phyloP scores from a whole-genome alignment of 345 rosid genomes.

The Aegle marmelos region DNA sequence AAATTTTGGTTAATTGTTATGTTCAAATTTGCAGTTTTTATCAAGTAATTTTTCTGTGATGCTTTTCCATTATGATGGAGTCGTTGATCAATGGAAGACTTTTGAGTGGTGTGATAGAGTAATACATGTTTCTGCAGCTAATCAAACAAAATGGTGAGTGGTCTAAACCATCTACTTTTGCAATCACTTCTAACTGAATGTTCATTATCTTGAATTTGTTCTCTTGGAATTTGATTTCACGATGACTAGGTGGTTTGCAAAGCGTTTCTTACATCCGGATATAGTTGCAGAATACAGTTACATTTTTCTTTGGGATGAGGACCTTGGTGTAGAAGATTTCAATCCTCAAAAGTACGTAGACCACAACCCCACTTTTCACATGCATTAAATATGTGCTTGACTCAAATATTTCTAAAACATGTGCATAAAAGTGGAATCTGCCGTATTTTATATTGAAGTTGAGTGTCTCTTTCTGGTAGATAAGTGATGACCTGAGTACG shows the following conservation, averaged over 20 bases:
- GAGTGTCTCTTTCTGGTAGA: neutral
- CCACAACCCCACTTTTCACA: neutral
- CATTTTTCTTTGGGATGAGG: constrained; percentile 77
- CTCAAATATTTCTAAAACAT: neutral
- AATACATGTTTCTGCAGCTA: constrained; percentile 70
- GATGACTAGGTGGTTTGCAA: constrained; percentile 74
- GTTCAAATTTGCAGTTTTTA: constrained; percentile 53
- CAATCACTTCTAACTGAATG: neutral
- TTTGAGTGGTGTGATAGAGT: constrained; percentile 57
- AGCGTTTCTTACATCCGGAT: constrained; percentile 74
- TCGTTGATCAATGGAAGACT: constrained; percentile 71
- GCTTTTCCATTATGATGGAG: constrained; percentile 94
- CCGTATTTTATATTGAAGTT: neutral
- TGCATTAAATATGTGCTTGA: neutral
- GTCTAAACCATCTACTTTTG: neutral
- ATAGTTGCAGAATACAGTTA: constrained; percentile 54
- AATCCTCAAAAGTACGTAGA: constrained; percentile 45
- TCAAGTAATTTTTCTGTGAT: constrained; percentile 56
- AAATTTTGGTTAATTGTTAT: neutral
- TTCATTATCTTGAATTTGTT: constrained; percentile 2
- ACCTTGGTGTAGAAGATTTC: constrained; percentile 69
- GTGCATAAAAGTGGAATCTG: neutral
- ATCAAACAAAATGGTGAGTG: constrained; percentile 86
- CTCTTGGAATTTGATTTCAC: neutral
- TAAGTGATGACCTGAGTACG: neutral